phyloP scores from a whole-genome alignment of 768 basidiomycete genomes.

The Termitomyces sp. region DNA sequence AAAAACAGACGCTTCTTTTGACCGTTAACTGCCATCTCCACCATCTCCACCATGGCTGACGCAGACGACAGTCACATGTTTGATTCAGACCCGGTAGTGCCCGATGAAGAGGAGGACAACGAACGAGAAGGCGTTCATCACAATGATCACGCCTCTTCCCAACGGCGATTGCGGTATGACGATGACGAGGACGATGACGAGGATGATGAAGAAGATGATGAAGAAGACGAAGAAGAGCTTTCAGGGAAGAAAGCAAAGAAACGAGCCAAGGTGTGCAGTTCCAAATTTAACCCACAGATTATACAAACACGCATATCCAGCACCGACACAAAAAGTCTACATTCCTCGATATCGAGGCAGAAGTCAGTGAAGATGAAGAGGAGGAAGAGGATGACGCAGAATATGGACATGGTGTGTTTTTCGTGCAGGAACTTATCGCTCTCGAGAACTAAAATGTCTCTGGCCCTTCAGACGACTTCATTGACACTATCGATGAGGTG shows the following conservation, averaged over 20 bases:
- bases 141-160: conserved; percentile 34
- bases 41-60: conserved; percentile 34
- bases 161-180: conserved; percentile 21
- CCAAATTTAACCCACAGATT: neutral
- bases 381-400: conserved; percentile 86
- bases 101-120: conserved; percentile 35
- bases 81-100: conserved; percentile 34
- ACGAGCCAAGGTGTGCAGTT: conserved; percentile 50
- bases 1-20: conserved; percentile 11
- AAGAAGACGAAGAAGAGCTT: conserved; percentile 52
- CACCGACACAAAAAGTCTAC: conserved; percentile 63
- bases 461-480: conserved; percentile 56
- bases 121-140: conserved; percentile 29
- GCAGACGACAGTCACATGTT: conserved; percentile 28
- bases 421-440: neutral
- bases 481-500: conserved; percentile 63
- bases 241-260: conserved; percentile 47
- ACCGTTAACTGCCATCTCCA: conserved; percentile 10
- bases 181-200: conserved; percentile 36
- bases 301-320: conserved; percentile 24
- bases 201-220: conserved; percentile 51
- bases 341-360: conserved; percentile 95
- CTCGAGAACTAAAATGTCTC: neutral
- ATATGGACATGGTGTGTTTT: conserved; percentile 44
- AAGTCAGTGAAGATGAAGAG: conserved; percentile 95